Conservation (phyloP, 73 alveolate genomes). For the Diophrys appendiculata region DNA sequence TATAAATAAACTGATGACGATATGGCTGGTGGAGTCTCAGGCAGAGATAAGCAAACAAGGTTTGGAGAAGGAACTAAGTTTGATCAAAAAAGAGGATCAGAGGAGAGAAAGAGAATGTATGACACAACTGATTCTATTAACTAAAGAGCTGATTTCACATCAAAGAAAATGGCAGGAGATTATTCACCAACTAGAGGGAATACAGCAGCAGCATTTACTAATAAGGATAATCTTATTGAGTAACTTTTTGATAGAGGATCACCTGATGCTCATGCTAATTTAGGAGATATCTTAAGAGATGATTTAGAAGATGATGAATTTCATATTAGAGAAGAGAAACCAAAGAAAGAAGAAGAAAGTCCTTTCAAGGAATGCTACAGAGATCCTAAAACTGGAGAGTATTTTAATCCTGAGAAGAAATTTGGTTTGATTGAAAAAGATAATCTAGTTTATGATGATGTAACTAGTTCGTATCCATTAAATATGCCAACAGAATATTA, state of each 20-base stretch:
- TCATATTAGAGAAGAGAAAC: slow-evolving; percentile 42
- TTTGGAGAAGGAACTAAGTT: background rate
- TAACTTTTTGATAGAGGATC: no score
- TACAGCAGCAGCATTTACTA: no score
- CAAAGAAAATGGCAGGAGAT: no score
- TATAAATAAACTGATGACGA: background rate
- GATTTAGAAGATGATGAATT: slow-evolving; percentile 46
- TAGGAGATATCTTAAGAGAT: no score
- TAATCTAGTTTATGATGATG: slow-evolving; percentile 58
- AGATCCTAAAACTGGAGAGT: slow-evolving; percentile 34
- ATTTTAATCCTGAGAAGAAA: slow-evolving; percentile 54
- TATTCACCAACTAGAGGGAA: no score
- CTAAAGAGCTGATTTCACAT: no score
- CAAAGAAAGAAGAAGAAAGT: slow-evolving; percentile 47
- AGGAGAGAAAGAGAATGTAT: no score
- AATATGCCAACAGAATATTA: slow-evolving; percentile 63
- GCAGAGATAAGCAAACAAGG: background rate
- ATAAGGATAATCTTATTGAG: no score
- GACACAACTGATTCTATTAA: no score
- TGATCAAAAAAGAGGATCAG: background rate
- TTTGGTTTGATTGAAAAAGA: slow-evolving; percentile 52
- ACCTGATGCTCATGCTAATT: no score
- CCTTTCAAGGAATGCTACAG: slow-evolving; percentile 53
- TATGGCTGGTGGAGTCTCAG: background rate
- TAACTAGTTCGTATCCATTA: slow-evolving; percentile 59